Percentiles rank a stretch among this genome's conserved stretches.
phyloP scores from a whole-genome alignment of 208 protist species.

The Phytomonas serpens region DNA sequence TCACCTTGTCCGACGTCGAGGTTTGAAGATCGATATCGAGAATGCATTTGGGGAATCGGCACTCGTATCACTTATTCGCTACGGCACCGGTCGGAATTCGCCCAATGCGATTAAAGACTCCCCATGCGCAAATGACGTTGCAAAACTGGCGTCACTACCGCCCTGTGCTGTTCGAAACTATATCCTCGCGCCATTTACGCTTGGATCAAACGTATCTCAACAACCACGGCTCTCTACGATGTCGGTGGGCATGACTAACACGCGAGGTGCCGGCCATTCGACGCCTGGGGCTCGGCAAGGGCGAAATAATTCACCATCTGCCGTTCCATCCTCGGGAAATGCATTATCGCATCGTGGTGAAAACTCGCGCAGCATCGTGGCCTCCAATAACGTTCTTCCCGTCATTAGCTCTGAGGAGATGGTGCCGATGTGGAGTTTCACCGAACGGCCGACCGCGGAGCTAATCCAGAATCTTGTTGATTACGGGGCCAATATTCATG shows the following conservation, averaged over 20 bases:
- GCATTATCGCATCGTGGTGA: neutral
- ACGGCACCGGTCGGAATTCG: conserved; percentile 63
- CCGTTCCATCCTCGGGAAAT: neutral
- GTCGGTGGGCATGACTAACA: neutral
- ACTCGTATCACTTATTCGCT: conserved; percentile 59
- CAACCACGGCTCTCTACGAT: neutral
- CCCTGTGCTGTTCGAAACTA: conserved; percentile 49
- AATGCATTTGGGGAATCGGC: conserved; percentile 68
- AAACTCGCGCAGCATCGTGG: neutral
- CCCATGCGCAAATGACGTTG: conserved; percentile 14
- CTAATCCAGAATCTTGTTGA: conserved; percentile 42
- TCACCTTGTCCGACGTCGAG: conserved; percentile 29
- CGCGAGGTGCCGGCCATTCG: neutral
- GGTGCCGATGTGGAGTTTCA: conserved; percentile 39
- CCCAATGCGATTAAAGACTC: conserved; percentile 30
- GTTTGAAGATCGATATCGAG: conserved; percentile 49
- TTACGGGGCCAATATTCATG: conserved; percentile 31
- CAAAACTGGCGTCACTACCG: conserved; percentile 31
- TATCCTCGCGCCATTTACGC: conserved; percentile 48
- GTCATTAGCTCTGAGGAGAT: conserved; percentile 8
- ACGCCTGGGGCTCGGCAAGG: neutral
- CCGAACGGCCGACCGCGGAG: conserved; percentile 26
- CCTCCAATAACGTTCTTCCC: neutral
- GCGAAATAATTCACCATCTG: neutral
- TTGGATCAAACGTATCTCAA: neutral